Base-by-base conservation (phyloP, 495 filamentous ascomycete genomes). In the Hyaloscypha variabilis region DNA sequence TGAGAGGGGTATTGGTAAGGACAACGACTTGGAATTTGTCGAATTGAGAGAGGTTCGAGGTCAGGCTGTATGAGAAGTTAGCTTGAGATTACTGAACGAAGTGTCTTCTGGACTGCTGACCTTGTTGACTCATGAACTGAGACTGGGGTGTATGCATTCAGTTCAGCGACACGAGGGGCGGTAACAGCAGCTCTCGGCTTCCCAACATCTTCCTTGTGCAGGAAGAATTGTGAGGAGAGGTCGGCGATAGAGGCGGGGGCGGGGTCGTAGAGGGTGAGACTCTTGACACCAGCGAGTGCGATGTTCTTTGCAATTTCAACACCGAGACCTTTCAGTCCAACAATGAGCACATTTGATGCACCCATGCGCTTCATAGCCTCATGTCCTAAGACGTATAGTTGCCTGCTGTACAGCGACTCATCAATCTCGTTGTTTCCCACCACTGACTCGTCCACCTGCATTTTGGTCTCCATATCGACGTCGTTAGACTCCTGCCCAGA, bases 341-440 rank as follows among this genome's bases (percentile, higher is more conserved):
- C 91, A 59, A 99, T 86, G 23, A 99, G 90, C 52, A 99, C 87
- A 75, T 98, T 93, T 24, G 96, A 98, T 57, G 93, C 90, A 75
- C 93, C 85, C 96, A 99, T 99, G 62, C 94, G 91, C 81, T 96
- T 98, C 96, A 99, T 99, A 60, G 96, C 96, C 81, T 99, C 96
- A 78, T 98, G 96, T 31, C 96, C 96, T 64, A 99, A 87, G 58
- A 99, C 95, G 77, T 99, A 96, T 54, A 99, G 91, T 79, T 99
- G 96, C 63, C 96, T 87, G 77, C 93, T 97, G 84, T 99, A 99
- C 67, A 99, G 85, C 58, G 91, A 92, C 79, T 99, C 96, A 76
- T 99, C 96, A 79, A 99, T 98, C 69, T 96, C 85, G 72, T 56
- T 66, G 25, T 60, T 59, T n/a, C 66, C 63, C 4, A 60, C 68